phyloP scores from a whole-genome alignment of 768 basidiomycete species.

The Astraeus odoratus region DNA sequence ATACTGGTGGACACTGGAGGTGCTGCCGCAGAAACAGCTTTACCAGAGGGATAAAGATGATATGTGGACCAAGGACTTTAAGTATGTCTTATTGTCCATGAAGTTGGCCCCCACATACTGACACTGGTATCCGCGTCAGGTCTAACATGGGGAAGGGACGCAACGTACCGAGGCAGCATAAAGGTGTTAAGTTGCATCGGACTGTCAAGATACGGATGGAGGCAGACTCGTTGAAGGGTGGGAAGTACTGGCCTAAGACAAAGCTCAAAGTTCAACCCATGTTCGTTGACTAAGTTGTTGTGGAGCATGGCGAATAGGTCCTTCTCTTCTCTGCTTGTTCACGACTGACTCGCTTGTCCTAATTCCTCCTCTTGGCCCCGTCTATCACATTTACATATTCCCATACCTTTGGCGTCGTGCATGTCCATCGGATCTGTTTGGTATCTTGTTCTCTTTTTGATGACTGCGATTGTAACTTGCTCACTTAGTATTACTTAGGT shows the following conservation, averaged over 20 bases:
- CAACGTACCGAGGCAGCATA: constrained; percentile 33
- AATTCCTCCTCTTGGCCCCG: no score
- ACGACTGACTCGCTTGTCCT: no score
- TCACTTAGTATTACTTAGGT: no score
- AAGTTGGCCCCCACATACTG: not conserved
- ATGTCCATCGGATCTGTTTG: no score
- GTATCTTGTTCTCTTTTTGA: no score
- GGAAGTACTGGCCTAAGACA: constrained; percentile 36
- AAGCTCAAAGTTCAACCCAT: constrained; percentile 29
- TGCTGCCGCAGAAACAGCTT: constrained; percentile 25
- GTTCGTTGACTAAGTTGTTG: constrained; percentile 30
- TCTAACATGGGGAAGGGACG: constrained; percentile 38
- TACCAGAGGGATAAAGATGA: constrained; percentile 6
- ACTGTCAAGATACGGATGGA: constrained; percentile 47
- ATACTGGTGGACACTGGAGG: constrained; percentile 65
- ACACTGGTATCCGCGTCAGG: constrained; percentile 4
- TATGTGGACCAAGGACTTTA: constrained; percentile 9
- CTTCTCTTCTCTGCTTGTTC: no score
- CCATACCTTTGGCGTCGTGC: no score
- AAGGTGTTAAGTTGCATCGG: constrained; percentile 38
- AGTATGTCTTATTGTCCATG: constrained; percentile 11
- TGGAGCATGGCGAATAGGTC: no score
- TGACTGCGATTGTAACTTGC: no score
- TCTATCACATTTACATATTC: no score
- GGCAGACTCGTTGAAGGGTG: constrained; percentile 29